Conservation (phyloP, 1,284 basidiomycete species). For the Ceratobasidium sp. region DNA sequence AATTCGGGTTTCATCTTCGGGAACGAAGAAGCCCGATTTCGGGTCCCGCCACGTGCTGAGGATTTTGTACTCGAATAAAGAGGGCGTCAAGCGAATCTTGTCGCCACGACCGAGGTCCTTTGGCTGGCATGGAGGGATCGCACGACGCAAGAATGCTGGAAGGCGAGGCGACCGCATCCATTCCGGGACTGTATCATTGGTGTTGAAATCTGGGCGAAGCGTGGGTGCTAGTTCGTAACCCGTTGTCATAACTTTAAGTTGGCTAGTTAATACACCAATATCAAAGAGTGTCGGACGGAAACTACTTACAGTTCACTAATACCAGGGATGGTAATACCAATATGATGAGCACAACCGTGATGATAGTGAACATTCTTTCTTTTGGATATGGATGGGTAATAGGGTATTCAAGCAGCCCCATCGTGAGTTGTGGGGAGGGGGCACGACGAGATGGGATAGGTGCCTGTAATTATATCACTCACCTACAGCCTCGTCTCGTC, state of each 20-base stretch:
- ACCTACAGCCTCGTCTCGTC: too few relatives aligned
- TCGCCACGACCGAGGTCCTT: constrained; percentile 2
- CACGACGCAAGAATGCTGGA: background rate
- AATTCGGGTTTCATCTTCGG: background rate
- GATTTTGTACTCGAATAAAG: constrained; percentile 23
- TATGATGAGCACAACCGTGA: background rate
- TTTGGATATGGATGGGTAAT: background rate
- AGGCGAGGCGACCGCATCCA: background rate
- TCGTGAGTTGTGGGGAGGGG: too few relatives aligned
- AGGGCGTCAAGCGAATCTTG: background rate
- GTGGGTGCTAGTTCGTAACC: constrained; percentile 13
- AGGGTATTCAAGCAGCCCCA: background rate
- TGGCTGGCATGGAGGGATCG: constrained; percentile 2
- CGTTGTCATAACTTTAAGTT: background rate
- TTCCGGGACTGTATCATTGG: constrained; percentile 1
- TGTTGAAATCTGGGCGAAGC: background rate
- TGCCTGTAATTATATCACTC: too few relatives aligned
- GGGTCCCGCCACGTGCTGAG: background rate
- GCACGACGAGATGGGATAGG: too few relatives aligned
- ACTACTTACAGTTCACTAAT: background rate
- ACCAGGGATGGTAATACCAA: background rate
- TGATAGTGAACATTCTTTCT: background rate
- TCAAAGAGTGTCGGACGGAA: background rate
- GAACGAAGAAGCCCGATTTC: background rate
- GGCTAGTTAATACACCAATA: background rate